These are phyloP conservation scores for Torulaspora quercuum DNA, from an alignment of 805 yeast species.

Conservation along the genomic window DNA sequence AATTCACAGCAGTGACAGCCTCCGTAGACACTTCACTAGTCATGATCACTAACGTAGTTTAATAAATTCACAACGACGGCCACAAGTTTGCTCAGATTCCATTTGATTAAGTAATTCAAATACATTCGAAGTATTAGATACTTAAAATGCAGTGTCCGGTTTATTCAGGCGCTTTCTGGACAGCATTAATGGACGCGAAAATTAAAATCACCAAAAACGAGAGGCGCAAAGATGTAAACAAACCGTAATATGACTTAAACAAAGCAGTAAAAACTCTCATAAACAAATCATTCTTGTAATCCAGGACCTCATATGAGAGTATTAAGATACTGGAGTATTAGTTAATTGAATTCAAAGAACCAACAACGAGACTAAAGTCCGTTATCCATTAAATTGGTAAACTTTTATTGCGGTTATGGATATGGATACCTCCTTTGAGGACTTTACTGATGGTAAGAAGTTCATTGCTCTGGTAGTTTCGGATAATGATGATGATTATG, in stretches of 20 bases:
- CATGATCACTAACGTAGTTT: neutral
- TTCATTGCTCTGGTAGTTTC: slow-evolving; percentile 35
- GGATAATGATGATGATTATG: slow-evolving; percentile 31
- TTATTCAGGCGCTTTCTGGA: slow-evolving; percentile 4
- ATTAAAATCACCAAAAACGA: slow-evolving; percentile 1
- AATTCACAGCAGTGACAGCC: neutral
- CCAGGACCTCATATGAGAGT: no score
- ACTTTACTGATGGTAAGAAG: slow-evolving; percentile 22
- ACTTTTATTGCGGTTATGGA: slow-evolving; percentile 17
- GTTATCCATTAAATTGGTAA: neutral
- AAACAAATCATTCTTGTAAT: no score
- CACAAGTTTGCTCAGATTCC: neutral
- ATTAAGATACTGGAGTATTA: no score
- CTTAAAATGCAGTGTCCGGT: slow-evolving; percentile 3
- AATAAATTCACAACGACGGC: neutral
- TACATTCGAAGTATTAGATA: no score
- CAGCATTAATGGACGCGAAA: slow-evolving; percentile 5
- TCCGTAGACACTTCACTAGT: neutral
- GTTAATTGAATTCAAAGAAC: no score
- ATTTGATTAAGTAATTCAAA: no score
- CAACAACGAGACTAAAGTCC: no score
- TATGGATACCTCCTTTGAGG: slow-evolving; percentile 30
- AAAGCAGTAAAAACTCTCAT: no score
- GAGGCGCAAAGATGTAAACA: slow-evolving; percentile 7
- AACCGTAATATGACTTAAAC: slow-evolving; percentile 3